These are phyloP conservation scores for Ceratocystis papillata DNA, from an alignment of 2,329 filamentous ascomycete genomes.

Conservation along the genomic window DNA sequence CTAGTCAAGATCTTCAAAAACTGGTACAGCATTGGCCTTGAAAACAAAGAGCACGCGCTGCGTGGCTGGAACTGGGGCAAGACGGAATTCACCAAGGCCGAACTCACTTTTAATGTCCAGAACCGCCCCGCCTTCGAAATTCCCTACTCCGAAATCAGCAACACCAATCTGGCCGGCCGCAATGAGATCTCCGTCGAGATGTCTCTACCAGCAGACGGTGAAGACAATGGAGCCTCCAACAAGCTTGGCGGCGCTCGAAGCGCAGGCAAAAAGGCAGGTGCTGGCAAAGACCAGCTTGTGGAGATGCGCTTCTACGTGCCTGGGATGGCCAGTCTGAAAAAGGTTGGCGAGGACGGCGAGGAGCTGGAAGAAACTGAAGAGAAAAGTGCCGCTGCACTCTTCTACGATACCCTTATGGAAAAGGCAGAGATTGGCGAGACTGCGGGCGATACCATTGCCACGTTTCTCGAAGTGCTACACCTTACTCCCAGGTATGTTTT, in stretches of 20 bases:
- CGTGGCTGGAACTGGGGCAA: conserved; percentile 99
- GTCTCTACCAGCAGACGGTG: conserved; percentile 59
- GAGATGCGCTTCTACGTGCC: conserved; percentile 99
- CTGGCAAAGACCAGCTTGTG: conserved; percentile 82
- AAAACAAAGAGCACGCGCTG: conserved; percentile 86
- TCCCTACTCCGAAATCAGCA: conserved; percentile 92
- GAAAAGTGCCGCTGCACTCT: conserved; percentile 91
- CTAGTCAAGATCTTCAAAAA: conserved; percentile 90
- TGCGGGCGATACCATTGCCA: conserved; percentile 95
- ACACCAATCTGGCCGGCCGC: conserved; percentile 93
- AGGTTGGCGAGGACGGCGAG: conserved; percentile 47
- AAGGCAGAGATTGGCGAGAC: conserved; percentile 99
- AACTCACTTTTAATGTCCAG: conserved; percentile 92
- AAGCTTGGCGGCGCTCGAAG: conserved; percentile 60
- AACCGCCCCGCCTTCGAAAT: conserved; percentile 95
- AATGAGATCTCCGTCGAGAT: conserved; percentile 98
- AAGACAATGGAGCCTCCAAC: conserved; percentile 58
- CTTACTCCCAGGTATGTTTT: conserved; percentile 68
- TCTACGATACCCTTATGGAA: conserved; percentile 95
- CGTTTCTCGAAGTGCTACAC: conserved; percentile 92
- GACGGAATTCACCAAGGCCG: conserved; percentile 88
- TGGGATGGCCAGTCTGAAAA: conserved; percentile 71
- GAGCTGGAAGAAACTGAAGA: conserved; percentile 64
- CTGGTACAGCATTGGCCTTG: conserved; percentile 90
- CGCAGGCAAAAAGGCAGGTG: conserved; percentile 80